Evolutionary conservation across 306 rosid species (phyloP).

Genomic region (Lathyrus tuberosus): DNA sequence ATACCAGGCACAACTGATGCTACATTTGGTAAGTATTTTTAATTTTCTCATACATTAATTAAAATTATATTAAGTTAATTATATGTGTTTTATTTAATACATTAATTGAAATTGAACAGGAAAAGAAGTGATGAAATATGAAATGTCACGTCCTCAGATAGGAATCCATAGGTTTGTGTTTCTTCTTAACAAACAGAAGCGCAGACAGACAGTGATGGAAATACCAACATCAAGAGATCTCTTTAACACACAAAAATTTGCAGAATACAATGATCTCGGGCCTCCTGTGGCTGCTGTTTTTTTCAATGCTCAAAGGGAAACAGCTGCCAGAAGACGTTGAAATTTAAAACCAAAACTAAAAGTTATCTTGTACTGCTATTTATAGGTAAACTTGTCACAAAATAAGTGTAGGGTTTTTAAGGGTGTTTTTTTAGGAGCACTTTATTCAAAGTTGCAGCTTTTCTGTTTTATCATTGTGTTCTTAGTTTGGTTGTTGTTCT

Average conservation of each 20-base stretch:
- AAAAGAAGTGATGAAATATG: constrained; percentile 69
- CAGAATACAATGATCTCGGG: constrained; percentile 63
- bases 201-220: constrained; percentile 51
- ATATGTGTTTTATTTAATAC: no score
- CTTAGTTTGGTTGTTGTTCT: neutral
- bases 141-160: constrained; percentile 77
- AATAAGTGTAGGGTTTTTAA: neutral
- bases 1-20: constrained; percentile 93
- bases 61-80: no score
- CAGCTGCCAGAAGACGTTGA: constrained; percentile 80
- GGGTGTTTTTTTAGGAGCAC: neutral
- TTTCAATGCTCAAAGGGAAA: constrained; percentile 93
- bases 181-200: constrained; percentile 71
- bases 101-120: constrained; percentile 45
- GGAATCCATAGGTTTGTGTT: constrained; percentile 94
- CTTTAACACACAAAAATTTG: constrained; percentile 62
- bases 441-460: neutral
- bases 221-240: constrained; percentile 61
- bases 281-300: constrained; percentile 87
- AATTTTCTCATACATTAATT: neutral
- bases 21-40: constrained; percentile 63
- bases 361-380: neutral
- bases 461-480: neutral
- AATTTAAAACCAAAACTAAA: neutral
- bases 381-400: neutral